Evolutionary conservation across 129 eudicot genomes (phyloP).

Genomic region (Flaveria ramosissima): DNA sequence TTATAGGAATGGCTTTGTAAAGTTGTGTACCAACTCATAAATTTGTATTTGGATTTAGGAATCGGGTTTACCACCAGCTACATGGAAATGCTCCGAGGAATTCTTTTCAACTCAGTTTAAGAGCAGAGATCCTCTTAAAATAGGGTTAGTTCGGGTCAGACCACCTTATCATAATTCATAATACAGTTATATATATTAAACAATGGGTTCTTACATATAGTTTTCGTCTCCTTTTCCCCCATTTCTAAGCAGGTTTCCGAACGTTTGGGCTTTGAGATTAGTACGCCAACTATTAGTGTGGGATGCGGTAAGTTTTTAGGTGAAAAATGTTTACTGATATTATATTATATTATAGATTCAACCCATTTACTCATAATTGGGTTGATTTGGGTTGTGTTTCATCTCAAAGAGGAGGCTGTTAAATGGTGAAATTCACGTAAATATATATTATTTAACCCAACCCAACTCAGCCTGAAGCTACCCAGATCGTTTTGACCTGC

Average conservation of each 20-base stretch:
- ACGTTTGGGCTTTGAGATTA: conserved; percentile 86
- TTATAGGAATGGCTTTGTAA: too few relatives aligned
- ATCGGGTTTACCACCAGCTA: conserved; percentile 67
- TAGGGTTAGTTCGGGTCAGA: conserved; percentile 58
- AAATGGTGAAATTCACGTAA: too few relatives aligned
- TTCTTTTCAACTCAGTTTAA: conserved; percentile 72
- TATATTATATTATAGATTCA: too few relatives aligned
- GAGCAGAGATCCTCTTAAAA: conserved; percentile 85
- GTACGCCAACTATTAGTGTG: conserved; percentile 85
- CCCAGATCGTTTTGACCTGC: too few relatives aligned
- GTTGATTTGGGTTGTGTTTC: background rate
- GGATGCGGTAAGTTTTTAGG: conserved; percentile 78
- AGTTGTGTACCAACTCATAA: conserved; percentile 16
- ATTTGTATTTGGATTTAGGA: conserved; percentile 39
- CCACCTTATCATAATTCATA: background rate
- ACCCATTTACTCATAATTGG: background rate
- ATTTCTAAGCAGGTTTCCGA: conserved; percentile 71
- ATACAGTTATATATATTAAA: conserved; percentile 4
- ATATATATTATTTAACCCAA: too few relatives aligned
- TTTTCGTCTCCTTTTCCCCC: background rate
- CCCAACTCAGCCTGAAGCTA: too few relatives aligned
- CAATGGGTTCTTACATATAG: background rate
- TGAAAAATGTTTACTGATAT: background rate
- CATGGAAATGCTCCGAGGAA: conserved; percentile 99
- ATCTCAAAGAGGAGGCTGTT: background rate